Percentiles rank a stretch among this genome's conserved stretches.
phyloP scores from a whole-genome alignment of 805 yeast species.

The Candida qinlingensis region DNA sequence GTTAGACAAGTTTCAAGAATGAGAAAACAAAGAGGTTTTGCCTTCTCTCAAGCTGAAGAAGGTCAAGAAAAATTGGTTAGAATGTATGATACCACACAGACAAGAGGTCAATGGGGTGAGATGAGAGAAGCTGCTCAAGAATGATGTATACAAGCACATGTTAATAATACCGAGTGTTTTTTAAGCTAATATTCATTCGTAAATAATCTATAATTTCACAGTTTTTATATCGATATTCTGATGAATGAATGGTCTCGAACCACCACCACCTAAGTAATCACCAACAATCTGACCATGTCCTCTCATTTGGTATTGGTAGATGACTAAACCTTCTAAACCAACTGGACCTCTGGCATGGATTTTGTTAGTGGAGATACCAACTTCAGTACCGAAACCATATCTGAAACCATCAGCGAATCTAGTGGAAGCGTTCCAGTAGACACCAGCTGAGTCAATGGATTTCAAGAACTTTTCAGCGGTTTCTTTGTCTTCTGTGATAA shows the following conservation, averaged over 20 bases:
- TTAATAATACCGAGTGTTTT: not conserved
- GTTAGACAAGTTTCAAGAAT: slow-evolving; percentile 97
- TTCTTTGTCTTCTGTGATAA: slow-evolving; percentile 68
- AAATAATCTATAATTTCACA: slow-evolving; percentile 2
- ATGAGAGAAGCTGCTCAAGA: slow-evolving; percentile 36
- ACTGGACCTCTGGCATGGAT: slow-evolving; percentile 99
- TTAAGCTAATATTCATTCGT: not conserved
- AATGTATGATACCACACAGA: slow-evolving; percentile 90
- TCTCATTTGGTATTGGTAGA: slow-evolving; percentile 88
- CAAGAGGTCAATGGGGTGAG: slow-evolving; percentile 71
- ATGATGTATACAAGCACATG: not conserved
- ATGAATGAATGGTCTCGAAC: slow-evolving; percentile 71
- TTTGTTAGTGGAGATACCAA: slow-evolving; percentile 94
- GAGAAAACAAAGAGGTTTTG: slow-evolving; percentile 98
- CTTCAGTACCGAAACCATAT: slow-evolving; percentile 98
- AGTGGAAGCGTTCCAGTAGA: slow-evolving; percentile 96
- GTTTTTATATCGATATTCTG: slow-evolving; percentile 42
- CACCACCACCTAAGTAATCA: slow-evolving; percentile 93
- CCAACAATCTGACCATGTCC: slow-evolving; percentile 93
- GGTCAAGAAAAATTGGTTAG: slow-evolving; percentile 89
- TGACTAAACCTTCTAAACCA: slow-evolving; percentile 93
- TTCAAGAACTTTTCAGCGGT: slow-evolving; percentile 73
- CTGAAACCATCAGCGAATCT: slow-evolving; percentile 98
- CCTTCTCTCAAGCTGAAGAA: slow-evolving; percentile 93
- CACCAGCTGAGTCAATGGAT: slow-evolving; percentile 92